phyloP scores from a whole-genome alignment of 73 alveolate species.

The Halteria grandinella region DNA sequence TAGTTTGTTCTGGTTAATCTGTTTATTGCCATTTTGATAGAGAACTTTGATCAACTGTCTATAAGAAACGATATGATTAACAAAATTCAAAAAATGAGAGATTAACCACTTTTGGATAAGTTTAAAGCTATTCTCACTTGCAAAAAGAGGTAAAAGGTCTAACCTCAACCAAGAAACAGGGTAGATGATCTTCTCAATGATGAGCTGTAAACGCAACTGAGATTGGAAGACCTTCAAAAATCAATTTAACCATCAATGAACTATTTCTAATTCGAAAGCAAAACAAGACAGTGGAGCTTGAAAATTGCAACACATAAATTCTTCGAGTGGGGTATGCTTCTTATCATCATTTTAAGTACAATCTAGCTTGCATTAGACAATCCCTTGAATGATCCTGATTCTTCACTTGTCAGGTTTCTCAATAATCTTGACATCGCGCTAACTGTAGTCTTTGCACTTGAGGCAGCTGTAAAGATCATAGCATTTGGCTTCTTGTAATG shows the following conservation, averaged over 20 bases:
- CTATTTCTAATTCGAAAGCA: background rate
- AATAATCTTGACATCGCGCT: slow-evolving; percentile 16
- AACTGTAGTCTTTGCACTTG: slow-evolving; percentile 56
- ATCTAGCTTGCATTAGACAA: slow-evolving; percentile 39
- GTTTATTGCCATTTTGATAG: slow-evolving; percentile 70
- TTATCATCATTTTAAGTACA: slow-evolving; percentile 32
- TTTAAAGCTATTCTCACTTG: too few species aligned
- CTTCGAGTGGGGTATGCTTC: slow-evolving; percentile 25
- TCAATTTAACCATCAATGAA: background rate
- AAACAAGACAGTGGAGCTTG: background rate
- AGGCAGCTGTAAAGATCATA: slow-evolving; percentile 51
- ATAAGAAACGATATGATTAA: too few species aligned
- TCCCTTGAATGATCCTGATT: slow-evolving; percentile 42
- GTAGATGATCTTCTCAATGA: too few species aligned
- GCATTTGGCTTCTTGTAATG: slow-evolving; percentile 45
- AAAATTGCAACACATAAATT: slow-evolving; percentile 3
- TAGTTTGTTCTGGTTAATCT: slow-evolving; percentile 48
- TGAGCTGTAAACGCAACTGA: too few species aligned
- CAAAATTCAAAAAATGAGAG: too few species aligned
- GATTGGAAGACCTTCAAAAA: too few species aligned
- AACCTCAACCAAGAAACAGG: too few species aligned
- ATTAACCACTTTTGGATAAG: too few species aligned
- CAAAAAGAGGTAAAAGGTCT: too few species aligned
- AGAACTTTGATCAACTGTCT: slow-evolving; percentile 39
- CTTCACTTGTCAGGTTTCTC: background rate